Evolutionary conservation across 352 stramenopile species (phyloP).

Genomic region (Stephanocyclus meneghinianus): DNA sequence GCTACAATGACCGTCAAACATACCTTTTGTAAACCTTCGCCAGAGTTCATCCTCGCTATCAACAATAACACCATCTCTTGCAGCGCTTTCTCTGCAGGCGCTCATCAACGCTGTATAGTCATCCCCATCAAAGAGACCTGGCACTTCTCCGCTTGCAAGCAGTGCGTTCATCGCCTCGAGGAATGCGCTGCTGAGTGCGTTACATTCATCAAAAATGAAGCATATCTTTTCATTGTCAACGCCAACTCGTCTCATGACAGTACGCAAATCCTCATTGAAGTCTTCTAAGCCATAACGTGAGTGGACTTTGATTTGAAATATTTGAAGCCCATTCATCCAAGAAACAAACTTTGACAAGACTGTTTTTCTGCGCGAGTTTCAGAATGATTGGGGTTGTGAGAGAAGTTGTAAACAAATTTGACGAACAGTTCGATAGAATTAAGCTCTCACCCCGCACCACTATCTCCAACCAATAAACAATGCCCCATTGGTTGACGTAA

Average conservation of each 20-base stretch:
- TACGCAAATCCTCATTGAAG: constrained; percentile 98
- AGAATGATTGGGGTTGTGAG: background rate
- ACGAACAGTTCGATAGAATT: background rate
- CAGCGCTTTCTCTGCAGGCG: constrained; percentile 85
- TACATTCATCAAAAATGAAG: constrained; percentile 99
- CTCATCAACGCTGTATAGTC: constrained; percentile 96
- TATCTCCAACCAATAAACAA: constrained; percentile 97
- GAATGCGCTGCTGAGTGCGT: constrained; percentile 97
- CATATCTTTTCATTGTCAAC: constrained; percentile 98
- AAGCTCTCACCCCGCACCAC: constrained; percentile 88
- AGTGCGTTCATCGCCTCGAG: constrained; percentile 99
- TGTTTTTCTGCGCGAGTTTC: constrained; percentile 86
- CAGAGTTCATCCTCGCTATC: constrained; percentile 90
- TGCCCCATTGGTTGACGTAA: constrained; percentile 98
- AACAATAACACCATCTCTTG: constrained; percentile 79
- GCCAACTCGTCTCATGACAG: constrained; percentile 95
- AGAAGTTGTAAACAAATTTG: background rate
- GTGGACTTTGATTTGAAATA: constrained; percentile 99
- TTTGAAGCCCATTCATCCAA: constrained; percentile 99
- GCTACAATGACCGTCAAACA: background rate
- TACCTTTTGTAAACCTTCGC: constrained; percentile 91
- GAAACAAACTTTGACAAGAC: constrained; percentile 99
- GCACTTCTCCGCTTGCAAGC: constrained; percentile 98
- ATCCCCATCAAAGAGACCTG: constrained; percentile 99
- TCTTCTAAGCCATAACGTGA: constrained; percentile 98